Conservation (phyloP, 2,329 filamentous ascomycete species). For the Dendryphion nanum region DNA sequence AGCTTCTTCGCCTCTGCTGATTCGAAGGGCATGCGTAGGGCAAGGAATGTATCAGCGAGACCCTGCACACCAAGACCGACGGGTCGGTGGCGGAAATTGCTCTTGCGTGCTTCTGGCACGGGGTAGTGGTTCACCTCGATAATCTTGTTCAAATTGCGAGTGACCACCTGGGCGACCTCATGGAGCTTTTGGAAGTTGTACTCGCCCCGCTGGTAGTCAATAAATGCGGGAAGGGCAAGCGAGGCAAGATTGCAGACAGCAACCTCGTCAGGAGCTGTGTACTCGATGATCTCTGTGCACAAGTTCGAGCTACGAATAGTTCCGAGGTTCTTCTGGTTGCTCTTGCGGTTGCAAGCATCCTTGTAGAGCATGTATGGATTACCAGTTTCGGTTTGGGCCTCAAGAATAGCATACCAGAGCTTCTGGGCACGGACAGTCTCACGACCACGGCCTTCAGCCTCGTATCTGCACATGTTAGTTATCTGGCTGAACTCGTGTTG, state of each 20-base stretch:
- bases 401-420: conserved; percentile 97
- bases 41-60: conserved; percentile 96
- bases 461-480: conserved; percentile 60
- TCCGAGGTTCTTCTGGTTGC: conserved; percentile 99
- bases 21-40: conserved; percentile 94
- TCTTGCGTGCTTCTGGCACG: conserved; percentile 88
- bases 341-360: conserved; percentile 97
- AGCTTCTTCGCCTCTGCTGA: conserved; percentile 89
- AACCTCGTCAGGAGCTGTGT: conserved; percentile 94
- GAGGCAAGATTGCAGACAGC: conserved; percentile 98
- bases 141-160: conserved; percentile 95
- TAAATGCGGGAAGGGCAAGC: conserved; percentile 84
- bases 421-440: conserved; percentile 96
- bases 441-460: conserved; percentile 81
- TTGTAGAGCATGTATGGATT: conserved; percentile 99
- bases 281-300: conserved; percentile 98
- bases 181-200: conserved; percentile 98
- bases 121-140: conserved; percentile 99
- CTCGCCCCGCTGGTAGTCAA: conserved; percentile 78
- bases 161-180: conserved; percentile 87
- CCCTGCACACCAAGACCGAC: conserved; percentile 97
- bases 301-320: conserved; percentile 98
- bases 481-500: neutral
- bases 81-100: conserved; percentile 95
- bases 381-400: conserved; percentile 97